These are phyloP conservation scores for Melampsora americana DNA, from an alignment of 1,284 basidiomycete genomes.

Conservation along the genomic window DNA sequence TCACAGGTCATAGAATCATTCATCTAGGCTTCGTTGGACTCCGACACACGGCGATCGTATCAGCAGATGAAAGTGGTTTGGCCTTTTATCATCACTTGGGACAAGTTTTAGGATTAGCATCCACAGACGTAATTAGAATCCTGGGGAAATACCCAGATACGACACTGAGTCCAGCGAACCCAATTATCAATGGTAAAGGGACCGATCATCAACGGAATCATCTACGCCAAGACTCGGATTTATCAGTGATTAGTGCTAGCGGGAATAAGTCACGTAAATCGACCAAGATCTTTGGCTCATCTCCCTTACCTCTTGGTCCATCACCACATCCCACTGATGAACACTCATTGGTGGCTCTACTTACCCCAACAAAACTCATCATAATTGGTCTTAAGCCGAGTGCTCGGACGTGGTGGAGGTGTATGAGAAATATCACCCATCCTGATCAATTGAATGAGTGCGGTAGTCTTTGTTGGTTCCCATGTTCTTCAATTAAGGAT, in stretches of 20 bases:
- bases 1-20: slow-evolving; percentile 77
- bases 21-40: slow-evolving; percentile 86
- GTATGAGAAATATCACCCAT: slow-evolving; percentile 49
- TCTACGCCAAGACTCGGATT: slow-evolving; percentile 18
- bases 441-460: slow-evolving; percentile 18
- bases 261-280: slow-evolving; percentile 50
- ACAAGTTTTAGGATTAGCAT: slow-evolving; percentile 90
- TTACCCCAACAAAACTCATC: slow-evolving; percentile 86
- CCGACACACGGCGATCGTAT: slow-evolving; percentile 87
- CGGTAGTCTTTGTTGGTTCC: slow-evolving; percentile 42
- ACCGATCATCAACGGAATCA: neutral
- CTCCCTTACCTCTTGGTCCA: slow-evolving; percentile 77
- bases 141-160: slow-evolving; percentile 81
- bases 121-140: slow-evolving; percentile 88
- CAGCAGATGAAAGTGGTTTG: slow-evolving; percentile 83
- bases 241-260: slow-evolving; percentile 25
- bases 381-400: slow-evolving; percentile 87
- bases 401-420: slow-evolving; percentile 88
- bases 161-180: neutral
- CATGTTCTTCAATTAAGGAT: slow-evolving; percentile 28
- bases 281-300: slow-evolving; percentile 70
- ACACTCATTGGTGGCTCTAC: slow-evolving; percentile 78
- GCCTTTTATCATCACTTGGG: slow-evolving; percentile 95
- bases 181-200: neutral
- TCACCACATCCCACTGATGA: slow-evolving; percentile 71